Base-by-base conservation (phyloP, 805 yeast genomes). In the Myxozyma neotropica region DNA sequence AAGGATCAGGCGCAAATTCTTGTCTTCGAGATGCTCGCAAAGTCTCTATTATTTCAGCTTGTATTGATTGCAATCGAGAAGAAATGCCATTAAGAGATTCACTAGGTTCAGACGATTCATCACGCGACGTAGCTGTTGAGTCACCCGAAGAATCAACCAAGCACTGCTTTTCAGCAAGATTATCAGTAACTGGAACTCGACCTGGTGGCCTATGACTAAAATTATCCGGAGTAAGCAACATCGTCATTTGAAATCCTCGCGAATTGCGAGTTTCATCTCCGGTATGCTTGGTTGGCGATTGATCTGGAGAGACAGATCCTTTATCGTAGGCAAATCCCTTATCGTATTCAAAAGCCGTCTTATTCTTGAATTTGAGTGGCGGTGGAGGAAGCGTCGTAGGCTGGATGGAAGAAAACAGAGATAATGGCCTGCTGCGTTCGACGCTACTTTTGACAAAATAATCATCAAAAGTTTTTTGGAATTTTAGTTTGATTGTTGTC, bases 391-490 rank as follows among this genome's bases (percentile, higher is more conserved):
- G 24, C 6, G 36, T 27, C 15, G 46, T 50, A 13, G 46, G 35
- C 10, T 26, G 17, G 23, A 29, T 17, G 13, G 54, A 4, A 21
- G 45, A 23, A 19, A 12, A 49, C 15, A 21, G 35, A 23, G 45
- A 21, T 19, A 26, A n/a, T 0, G 46, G 55, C 26, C 21, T 38
- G 19, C 27, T 35, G 12, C 62, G 58, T 29, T 44, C 40, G 27
- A 50, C 39, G 31, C 63, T 59, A 13, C 35, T 45, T 13, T 23
- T 38, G 26, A 59, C 63, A 24, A 46, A 27, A 47, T 59, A 59
- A 29, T 59, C 63, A 33, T 55, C 59, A 36, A 59, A 59, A 4
- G 49, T 46, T 39, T 50, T 55, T 19, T 59, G 59, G 47, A 59
- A 59, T 36, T 59, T 59, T 31, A 55, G 44, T 44, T 48, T 53